Conservation (phyloP, 805 yeast species). For the Kluyveromyces lactis region DNA sequence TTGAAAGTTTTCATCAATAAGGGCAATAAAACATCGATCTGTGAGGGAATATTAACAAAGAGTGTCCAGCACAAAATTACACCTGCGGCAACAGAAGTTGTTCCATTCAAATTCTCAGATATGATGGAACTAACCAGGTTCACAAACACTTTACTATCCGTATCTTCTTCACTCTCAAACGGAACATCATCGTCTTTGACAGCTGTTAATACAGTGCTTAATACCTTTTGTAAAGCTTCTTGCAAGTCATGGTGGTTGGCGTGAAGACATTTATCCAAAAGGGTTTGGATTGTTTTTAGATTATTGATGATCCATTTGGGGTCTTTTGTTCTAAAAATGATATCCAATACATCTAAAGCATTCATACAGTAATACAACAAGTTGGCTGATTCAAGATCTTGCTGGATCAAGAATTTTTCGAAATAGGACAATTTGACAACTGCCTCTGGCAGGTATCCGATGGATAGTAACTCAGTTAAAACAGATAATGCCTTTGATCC, state of each 20-base stretch:
- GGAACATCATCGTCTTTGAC: slow-evolving; percentile 39
- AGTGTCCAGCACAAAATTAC: slow-evolving; percentile 77
- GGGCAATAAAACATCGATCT: slow-evolving; percentile 68
- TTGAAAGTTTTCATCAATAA: slow-evolving; percentile 79
- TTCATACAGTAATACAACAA: slow-evolving; percentile 75
- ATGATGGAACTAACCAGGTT: slow-evolving; percentile 56
- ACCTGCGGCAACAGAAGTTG: slow-evolving; percentile 79
- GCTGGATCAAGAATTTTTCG: slow-evolving; percentile 74
- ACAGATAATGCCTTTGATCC: slow-evolving; percentile 79
- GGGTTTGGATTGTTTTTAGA: slow-evolving; percentile 55
- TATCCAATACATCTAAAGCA: slow-evolving; percentile 81
- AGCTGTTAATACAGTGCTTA: slow-evolving; percentile 61
- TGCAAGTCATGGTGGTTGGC: slow-evolving; percentile 84
- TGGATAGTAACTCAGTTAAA: slow-evolving; percentile 61
- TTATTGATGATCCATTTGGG: slow-evolving; percentile 74
- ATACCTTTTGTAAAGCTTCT: slow-evolving; percentile 69
- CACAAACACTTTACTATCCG: slow-evolving; percentile 56
- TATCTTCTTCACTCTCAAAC: slow-evolving; percentile 48
- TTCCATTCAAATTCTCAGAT: slow-evolving; percentile 65
- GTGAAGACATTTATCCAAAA: slow-evolving; percentile 72
- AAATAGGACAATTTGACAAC: slow-evolving; percentile 80
- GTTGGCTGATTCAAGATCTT: slow-evolving; percentile 63
- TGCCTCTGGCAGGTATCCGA: slow-evolving; percentile 79
- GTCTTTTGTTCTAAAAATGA: slow-evolving; percentile 71
- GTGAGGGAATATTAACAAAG: slow-evolving; percentile 62